phyloP scores from a whole-genome alignment of 2,329 filamentous ascomycete species.

The Hansfordia pulvinata region DNA sequence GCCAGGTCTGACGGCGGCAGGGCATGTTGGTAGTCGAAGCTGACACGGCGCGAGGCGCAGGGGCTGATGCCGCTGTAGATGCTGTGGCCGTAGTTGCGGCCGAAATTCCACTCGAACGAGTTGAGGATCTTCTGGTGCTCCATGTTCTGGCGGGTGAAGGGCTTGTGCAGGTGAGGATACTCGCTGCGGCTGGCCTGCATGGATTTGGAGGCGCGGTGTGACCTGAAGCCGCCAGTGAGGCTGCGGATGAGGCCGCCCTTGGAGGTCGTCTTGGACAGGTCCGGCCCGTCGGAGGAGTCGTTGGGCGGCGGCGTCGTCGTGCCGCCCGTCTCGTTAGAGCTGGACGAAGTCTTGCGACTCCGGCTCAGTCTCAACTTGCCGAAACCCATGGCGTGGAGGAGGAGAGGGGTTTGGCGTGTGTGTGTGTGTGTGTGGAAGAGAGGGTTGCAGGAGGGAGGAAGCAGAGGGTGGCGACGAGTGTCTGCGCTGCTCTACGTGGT shows the following conservation, averaged over 20 bases:
- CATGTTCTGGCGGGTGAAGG: slow-evolving; percentile 17
- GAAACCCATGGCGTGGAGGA: too few species aligned
- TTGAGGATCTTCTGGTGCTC: slow-evolving; percentile 18
- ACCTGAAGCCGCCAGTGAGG: slow-evolving; percentile 9
- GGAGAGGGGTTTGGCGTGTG: too few species aligned
- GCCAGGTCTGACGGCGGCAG: slow-evolving; percentile 4
- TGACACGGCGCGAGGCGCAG: slow-evolving; percentile 12
- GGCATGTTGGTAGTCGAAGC: slow-evolving; percentile 9
- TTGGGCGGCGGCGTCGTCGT: slow-evolving; percentile 9
- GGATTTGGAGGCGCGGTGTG: slow-evolving; percentile 8
- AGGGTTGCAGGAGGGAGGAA: too few species aligned
- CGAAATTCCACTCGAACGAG: slow-evolving; percentile 16
- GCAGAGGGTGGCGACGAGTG: too few species aligned
- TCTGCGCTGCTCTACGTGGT: too few species aligned
- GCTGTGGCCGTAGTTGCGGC: slow-evolving; percentile 10
- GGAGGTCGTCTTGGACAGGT: slow-evolving; percentile 8
- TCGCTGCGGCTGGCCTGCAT: slow-evolving; percentile 5
- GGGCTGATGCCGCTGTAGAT: slow-evolving; percentile 15
- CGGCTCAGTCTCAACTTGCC: slow-evolving; percentile 10
- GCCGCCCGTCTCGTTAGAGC: slow-evolving; percentile 10
- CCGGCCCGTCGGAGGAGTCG: slow-evolving; percentile 6
- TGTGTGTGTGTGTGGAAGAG: too few species aligned
- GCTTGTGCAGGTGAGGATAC: slow-evolving; percentile 13
- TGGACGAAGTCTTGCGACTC: slow-evolving; percentile 9
- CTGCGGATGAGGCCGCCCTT: slow-evolving; percentile 7